Evolutionary conservation across 2,329 filamentous ascomycete genomes (phyloP).

Genomic region (Colletotrichum liaoningense): DNA sequence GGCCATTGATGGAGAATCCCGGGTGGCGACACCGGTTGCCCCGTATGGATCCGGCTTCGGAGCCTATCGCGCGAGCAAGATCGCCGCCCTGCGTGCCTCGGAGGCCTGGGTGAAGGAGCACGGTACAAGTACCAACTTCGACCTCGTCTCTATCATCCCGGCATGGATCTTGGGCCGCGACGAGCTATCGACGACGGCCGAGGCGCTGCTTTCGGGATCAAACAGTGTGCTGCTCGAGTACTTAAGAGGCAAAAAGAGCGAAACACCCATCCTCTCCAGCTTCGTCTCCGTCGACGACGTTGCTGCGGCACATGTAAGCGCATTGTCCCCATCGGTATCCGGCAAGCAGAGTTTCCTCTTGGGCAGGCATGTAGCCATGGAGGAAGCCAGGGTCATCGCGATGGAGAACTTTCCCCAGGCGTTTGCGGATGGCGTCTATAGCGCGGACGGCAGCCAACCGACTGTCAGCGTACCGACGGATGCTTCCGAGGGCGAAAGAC

Average conservation of each 20-base stretch:
- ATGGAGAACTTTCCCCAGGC: slow-evolving; percentile 8
- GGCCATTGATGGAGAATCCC: slow-evolving; percentile 10
- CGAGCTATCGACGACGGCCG: slow-evolving; percentile 43
- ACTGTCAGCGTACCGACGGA: slow-evolving; percentile 34
- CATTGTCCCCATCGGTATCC: slow-evolving; percentile 45
- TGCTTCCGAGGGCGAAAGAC: slow-evolving; percentile 43
- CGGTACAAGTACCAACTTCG: slow-evolving; percentile 48
- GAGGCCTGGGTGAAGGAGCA: slow-evolving; percentile 46
- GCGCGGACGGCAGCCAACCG: background rate
- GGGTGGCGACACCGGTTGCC: slow-evolving; percentile 21
- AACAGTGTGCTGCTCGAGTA: slow-evolving; percentile 46
- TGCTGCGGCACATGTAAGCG: slow-evolving; percentile 48
- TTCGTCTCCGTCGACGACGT: slow-evolving; percentile 51
- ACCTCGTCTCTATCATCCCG: slow-evolving; percentile 49
- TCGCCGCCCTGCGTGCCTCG: slow-evolving; percentile 44
- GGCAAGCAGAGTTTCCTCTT: slow-evolving; percentile 39
- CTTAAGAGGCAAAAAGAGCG: slow-evolving; percentile 43
- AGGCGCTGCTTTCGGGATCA: slow-evolving; percentile 42
- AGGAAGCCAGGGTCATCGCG: slow-evolving; percentile 3
- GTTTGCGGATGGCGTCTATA: slow-evolving; percentile 5
- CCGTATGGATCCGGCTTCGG: slow-evolving; percentile 44
- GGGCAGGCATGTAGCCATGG: background rate
- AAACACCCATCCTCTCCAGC: slow-evolving; percentile 39
- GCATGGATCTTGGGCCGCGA: slow-evolving; percentile 50
- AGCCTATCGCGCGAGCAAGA: slow-evolving; percentile 50